These are phyloP conservation scores for Byssochlamys sp. DNA, from an alignment of 2,329 filamentous ascomycete genomes.

Conservation along the genomic window DNA sequence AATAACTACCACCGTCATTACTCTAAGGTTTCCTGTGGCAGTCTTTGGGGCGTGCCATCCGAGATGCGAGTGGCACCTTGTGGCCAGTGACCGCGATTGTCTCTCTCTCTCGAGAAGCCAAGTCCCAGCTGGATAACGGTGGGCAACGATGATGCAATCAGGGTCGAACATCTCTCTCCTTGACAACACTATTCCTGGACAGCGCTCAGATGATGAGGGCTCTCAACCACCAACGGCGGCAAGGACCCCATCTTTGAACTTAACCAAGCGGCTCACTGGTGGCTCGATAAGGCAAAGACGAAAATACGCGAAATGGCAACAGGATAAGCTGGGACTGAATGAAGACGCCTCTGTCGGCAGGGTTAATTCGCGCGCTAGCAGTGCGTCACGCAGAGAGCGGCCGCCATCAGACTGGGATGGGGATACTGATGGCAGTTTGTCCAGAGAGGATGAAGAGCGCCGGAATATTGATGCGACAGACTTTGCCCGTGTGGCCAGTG, in stretches of 20 bases:
- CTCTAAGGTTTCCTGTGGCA: conserved; percentile 2
- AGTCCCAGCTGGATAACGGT: background rate
- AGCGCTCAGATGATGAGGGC: background rate
- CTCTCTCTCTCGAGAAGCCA: background rate
- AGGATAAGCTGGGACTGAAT: conserved; percentile 47
- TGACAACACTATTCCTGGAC: background rate
- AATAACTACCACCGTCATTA: no score
- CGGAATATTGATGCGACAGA: conserved; percentile 10
- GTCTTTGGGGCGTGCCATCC: conserved; percentile 11
- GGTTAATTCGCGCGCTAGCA: background rate
- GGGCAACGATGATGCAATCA: background rate
- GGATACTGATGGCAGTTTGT: conserved; percentile 6
- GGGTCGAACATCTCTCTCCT: background rate
- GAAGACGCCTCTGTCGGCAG: conserved; percentile 4
- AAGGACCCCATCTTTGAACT: conserved; percentile 12
- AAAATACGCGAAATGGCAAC: conserved; percentile 43
- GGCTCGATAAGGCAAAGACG: conserved; percentile 31
- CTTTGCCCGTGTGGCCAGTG: conserved; percentile 6
- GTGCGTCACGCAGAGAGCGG: background rate
- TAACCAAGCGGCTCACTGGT: conserved; percentile 23
- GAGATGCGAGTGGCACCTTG: background rate
- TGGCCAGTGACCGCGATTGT: background rate
- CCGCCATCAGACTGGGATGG: background rate
- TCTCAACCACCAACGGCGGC: background rate
- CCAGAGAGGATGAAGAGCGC: conserved; percentile 1